Conservation (phyloP, 768 basidiomycete species). For the Lactarius evosmus region DNA sequence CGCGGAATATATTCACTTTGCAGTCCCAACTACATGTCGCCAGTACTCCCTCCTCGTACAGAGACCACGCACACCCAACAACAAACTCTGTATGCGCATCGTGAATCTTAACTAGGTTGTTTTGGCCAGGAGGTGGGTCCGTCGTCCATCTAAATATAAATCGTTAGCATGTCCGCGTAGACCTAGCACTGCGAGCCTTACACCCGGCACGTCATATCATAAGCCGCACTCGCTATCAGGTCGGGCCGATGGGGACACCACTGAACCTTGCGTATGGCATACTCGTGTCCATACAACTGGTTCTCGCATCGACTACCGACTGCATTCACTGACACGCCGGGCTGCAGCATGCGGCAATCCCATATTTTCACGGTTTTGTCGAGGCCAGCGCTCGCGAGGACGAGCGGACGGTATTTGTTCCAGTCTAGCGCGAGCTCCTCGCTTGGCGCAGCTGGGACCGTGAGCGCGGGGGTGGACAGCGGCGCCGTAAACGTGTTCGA, state of each 20-base stretch:
- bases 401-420: slow-evolving; percentile 86
- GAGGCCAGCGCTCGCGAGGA: slow-evolving; percentile 75
- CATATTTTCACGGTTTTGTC: slow-evolving; percentile 75
- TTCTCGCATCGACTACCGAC: slow-evolving; percentile 73
- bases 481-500: slow-evolving; percentile 62
- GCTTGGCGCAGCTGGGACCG: slow-evolving; percentile 70
- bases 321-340: slow-evolving; percentile 40
- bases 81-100: slow-evolving; percentile 95
- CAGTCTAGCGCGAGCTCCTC: slow-evolving; percentile 85
- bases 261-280: slow-evolving; percentile 83
- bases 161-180: background rate
- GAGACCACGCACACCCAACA: slow-evolving; percentile 87
- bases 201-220: slow-evolving; percentile 96
- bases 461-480: slow-evolving; percentile 66
- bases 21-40: slow-evolving; percentile 95
- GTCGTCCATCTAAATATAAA: slow-evolving; percentile 60
- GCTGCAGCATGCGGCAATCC: slow-evolving; percentile 84
- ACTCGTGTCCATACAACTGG: slow-evolving; percentile 80
- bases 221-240: slow-evolving; percentile 68
- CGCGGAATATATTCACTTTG: slow-evolving; percentile 71
- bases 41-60: slow-evolving; percentile 82
- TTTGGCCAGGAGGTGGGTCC: slow-evolving; percentile 47
- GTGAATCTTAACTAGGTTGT: slow-evolving; percentile 65
- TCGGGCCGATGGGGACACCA: slow-evolving; percentile 83
- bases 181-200: slow-evolving; percentile 41